These are phyloP conservation scores for Heterobasidion occidentale DNA, from an alignment of 1,284 basidiomycete genomes.

Conservation along the genomic window DNA sequence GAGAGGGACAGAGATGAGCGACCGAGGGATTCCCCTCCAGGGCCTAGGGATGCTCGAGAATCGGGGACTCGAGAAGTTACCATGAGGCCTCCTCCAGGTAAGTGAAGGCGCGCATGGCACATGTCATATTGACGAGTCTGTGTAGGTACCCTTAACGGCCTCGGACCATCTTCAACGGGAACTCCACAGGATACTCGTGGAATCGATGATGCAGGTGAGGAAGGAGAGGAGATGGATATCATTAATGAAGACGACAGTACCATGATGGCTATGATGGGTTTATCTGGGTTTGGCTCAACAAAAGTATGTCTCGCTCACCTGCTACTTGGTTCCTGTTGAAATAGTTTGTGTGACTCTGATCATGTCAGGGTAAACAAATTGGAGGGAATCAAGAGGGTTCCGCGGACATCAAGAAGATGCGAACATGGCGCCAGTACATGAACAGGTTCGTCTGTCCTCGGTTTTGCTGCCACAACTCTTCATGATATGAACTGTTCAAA, in stretches of 20 bases:
- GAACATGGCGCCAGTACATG: slow-evolving; percentile 97
- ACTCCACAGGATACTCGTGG: slow-evolving; percentile 19
- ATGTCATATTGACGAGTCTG: background rate
- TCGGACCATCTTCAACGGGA: background rate
- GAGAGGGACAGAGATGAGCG: background rate
- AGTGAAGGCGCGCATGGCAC: background rate
- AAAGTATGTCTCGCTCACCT: slow-evolving; percentile 51
- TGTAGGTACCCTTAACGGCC: background rate
- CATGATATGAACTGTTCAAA: slow-evolving; percentile 18
- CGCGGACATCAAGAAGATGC: slow-evolving; percentile 75
- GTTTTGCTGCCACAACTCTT: background rate
- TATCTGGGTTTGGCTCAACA: slow-evolving; percentile 82
- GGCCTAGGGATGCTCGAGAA: background rate
- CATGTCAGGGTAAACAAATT: slow-evolving; percentile 63
- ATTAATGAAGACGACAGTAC: slow-evolving; percentile 66
- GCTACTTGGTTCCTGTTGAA: no score
- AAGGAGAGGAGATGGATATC: slow-evolving; percentile 63
- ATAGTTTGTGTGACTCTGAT: background rate
- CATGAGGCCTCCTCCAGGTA: background rate
- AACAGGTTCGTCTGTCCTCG: slow-evolving; percentile 44
- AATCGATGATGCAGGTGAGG: slow-evolving; percentile 37
- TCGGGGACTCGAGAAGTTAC: background rate
- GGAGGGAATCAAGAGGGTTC: slow-evolving; percentile 77
- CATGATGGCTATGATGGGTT: slow-evolving; percentile 90
- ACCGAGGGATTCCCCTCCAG: background rate